Evolutionary conservation across 2,329 filamentous ascomycete genomes (phyloP).

Genomic region (Sporothrix variecibatus): DNA sequence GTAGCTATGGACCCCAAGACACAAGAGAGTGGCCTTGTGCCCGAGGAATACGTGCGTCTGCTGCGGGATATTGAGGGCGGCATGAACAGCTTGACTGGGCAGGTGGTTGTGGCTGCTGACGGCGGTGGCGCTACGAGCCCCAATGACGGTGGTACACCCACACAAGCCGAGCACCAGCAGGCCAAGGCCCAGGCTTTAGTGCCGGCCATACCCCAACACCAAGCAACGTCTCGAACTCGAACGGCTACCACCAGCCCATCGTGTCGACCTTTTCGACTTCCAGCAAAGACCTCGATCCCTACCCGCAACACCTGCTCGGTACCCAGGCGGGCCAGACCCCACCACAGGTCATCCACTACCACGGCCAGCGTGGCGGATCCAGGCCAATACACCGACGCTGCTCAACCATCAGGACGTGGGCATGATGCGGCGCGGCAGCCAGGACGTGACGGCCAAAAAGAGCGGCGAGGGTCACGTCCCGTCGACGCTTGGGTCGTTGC

Average conservation of each 20-base stretch:
- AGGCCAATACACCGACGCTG: conserved; percentile 64
- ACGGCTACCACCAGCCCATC: conserved; percentile 68
- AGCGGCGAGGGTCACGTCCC: conserved; percentile 42
- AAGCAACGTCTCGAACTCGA: conserved; percentile 54
- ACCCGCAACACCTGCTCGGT: conserved; percentile 65
- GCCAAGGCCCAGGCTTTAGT: conserved; percentile 33
- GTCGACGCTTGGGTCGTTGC: conserved; percentile 45
- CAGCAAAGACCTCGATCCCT: conserved; percentile 68
- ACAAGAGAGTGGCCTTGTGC: conserved; percentile 89
- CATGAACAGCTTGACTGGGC: conserved; percentile 69
- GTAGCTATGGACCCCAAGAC: conserved; percentile 96
- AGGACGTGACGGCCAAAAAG: conserved; percentile 45
- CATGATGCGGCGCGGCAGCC: conserved; percentile 51
- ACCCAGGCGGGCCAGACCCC: conserved; percentile 63
- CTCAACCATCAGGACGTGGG: conserved; percentile 54
- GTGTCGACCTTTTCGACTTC: conserved; percentile 71
- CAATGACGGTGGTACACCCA: conserved; percentile 61
- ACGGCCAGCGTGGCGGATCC: conserved; percentile 68
- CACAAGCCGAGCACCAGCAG: conserved; percentile 57
- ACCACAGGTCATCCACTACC: conserved; percentile 67
- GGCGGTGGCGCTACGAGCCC: conserved; percentile 55
- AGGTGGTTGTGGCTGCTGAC: conserved; percentile 45
- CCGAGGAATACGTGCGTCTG: conserved; percentile 92
- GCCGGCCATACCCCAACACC: conserved; percentile 50
- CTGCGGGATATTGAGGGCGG: conserved; percentile 92